A percentile compares a stretch with the other conserved stretches of the same genome.
phyloP scores from a whole-genome alignment of 2,329 filamentous ascomycete species.

The Fusarium penzigii region DNA sequence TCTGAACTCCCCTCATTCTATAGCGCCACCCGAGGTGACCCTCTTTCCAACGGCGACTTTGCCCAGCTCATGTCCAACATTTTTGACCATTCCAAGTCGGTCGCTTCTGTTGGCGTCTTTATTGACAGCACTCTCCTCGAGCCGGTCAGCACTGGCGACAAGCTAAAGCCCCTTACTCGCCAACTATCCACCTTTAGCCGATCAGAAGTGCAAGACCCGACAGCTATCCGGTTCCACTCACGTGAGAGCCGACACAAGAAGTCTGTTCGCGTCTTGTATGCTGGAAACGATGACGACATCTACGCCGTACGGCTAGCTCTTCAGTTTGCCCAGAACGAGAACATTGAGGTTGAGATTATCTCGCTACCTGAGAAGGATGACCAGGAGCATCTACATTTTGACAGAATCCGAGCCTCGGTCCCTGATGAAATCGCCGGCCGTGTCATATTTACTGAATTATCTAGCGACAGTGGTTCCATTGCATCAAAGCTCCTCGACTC shows the following conservation, averaged over 20 bases:
- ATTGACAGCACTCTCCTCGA: conserved; percentile 14
- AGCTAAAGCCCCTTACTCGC: conserved; percentile 3
- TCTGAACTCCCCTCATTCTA: conserved; percentile 15
- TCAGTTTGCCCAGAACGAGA: conserved; percentile 72
- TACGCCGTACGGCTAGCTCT: conserved; percentile 77
- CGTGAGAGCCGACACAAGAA: conserved; percentile 38
- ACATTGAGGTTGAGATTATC: conserved; percentile 6
- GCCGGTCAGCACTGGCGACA: not conserved
- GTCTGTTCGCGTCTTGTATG: conserved; percentile 83
- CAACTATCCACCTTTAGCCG: conserved; percentile 6
- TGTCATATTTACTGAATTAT: conserved; percentile 12
- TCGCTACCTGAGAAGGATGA: conserved; percentile 3
- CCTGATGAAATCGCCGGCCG: not conserved
- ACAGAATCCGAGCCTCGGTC: conserved; percentile 5
- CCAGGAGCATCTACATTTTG: conserved; percentile 3
- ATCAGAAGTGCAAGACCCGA: conserved; percentile 5
- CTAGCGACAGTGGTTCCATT: conserved; percentile 7
- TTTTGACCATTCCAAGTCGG: conserved; percentile 4
- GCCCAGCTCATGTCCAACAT: conserved; percentile 9
- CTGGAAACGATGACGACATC: conserved; percentile 81
- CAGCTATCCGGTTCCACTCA: conserved; percentile 10
- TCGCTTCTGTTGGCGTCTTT: conserved; percentile 7
- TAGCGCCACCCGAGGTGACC: conserved; percentile 10
- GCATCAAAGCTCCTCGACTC: conserved; percentile 1
- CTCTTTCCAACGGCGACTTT: conserved; percentile 16